A percentile compares a stretch with the other conserved stretches of the same genome.
Conservation (phyloP, 1,139 yeast species). For the Scheffersomyces quercinus region DNA sequence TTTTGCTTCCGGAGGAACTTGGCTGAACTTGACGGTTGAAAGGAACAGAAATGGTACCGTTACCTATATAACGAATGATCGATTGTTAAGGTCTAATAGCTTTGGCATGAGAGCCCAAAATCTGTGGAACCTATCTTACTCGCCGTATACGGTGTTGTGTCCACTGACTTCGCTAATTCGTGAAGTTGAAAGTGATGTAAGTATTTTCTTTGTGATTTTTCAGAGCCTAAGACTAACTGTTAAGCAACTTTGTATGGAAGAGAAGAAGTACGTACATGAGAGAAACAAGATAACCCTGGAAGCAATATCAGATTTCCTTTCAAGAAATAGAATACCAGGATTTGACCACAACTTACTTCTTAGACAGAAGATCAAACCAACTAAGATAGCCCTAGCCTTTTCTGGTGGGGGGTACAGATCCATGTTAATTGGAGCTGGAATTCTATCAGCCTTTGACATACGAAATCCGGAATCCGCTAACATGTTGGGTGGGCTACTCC, state of each 20-base stretch:
- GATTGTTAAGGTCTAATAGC: no score
- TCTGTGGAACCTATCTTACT: conserved; percentile 22
- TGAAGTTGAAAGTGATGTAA: conserved; percentile 32
- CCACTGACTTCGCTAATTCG: conserved; percentile 40
- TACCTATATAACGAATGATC: no score
- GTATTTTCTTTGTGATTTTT: conserved; percentile 10
- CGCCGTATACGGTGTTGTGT: conserved; percentile 44
- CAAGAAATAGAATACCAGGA: conserved; percentile 35
- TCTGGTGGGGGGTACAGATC: conserved; percentile 80
- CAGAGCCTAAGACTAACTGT: conserved; percentile 7
- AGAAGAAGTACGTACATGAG: conserved; percentile 34
- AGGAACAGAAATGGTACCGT: no score
- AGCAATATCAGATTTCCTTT: conserved; percentile 35
- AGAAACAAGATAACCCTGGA: conserved; percentile 32
- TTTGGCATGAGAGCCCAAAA: not conserved
- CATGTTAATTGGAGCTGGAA: conserved; percentile 67
- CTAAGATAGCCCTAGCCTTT: conserved; percentile 54
- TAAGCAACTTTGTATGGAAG: conserved; percentile 29
- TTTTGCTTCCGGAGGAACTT: no score
- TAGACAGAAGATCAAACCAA: conserved; percentile 21
- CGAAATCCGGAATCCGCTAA: conserved; percentile 34
- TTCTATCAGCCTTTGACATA: conserved; percentile 52
- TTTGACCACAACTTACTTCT: conserved; percentile 29
- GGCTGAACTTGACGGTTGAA: no score
- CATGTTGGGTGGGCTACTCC: conserved; percentile 52